Evolutionary conservation across 495 filamentous ascomycete species (phyloP), one percentile per base, ranked within the genome.

Genomic region (Staphylotrichum longicolle): DNA sequence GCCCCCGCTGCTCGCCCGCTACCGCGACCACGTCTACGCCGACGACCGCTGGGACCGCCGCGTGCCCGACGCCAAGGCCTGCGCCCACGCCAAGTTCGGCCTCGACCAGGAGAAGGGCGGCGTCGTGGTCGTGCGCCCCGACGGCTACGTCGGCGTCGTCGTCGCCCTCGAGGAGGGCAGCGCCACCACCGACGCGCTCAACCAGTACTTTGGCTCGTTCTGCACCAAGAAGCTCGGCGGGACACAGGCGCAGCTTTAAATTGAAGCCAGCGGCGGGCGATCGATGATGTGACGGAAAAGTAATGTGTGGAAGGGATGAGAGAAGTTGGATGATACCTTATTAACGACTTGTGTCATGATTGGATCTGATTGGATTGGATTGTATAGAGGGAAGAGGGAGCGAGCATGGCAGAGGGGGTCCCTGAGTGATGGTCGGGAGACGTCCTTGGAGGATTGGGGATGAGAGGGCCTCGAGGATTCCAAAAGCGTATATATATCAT

Each of bases 11-110:
- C 77, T 93, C 37, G 85, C 83, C 3, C 78, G 89, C 57, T 96
- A 96, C 75, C 79, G 86, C 63, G 85, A 92, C 65, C 88, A 94
- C 71, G 81, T 96, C 49, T 96, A 95, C 68, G 88, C 91, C 5
- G 91, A 96, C 65, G 89, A 95, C 73, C 81, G 90, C 46, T 88
- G 86, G 80, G 89, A 93, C 71, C 75, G 80, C 47, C 78, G 83
- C 11, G 86, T 89, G 2, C 88, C 88, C 0, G 76, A 86, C 49
- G 87, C 88, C 20, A 77, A 76, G 61, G 90, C 86, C 34, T 79
- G 89, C 9, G 91, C 91, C 33, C 91, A 96, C 77, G 85, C 88
- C 52, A 95, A 93, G 82, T 88, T 95, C 80, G 91, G 91, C 0
- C 72, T 96, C 32, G 82, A 89, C 64, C 74, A 86, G 66, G 86